Evolutionary conservation across 2,329 filamentous ascomycete genomes (phyloP).

Genomic region (Penicillium sp.): DNA sequence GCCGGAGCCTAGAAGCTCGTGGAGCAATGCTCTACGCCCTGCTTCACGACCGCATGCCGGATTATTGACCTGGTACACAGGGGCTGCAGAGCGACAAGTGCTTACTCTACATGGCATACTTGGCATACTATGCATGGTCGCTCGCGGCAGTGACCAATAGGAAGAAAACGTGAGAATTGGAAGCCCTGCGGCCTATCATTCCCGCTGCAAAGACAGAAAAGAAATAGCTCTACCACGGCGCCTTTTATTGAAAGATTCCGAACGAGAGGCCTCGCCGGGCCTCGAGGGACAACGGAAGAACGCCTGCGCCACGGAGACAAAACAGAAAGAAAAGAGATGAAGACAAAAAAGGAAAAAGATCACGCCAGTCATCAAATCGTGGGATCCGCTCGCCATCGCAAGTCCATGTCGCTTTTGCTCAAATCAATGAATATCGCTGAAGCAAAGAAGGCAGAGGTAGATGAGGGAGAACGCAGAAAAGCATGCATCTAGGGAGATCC

Average conservation of each 20-base stretch:
- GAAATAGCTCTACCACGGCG: slow-evolving; percentile 7
- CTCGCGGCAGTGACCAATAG: no score
- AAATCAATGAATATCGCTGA: slow-evolving; percentile 9
- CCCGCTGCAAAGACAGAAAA: no score
- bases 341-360: slow-evolving; percentile 1
- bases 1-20: no score
- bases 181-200: no score
- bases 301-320: slow-evolving; percentile 3
- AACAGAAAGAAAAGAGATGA: slow-evolving; percentile 1
- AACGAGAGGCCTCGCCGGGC: not conserved
- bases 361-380: slow-evolving; percentile 16
- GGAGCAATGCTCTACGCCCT: no score
- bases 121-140: no score
- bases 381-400: slow-evolving; percentile 7
- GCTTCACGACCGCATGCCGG: no score
- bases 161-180: no score
- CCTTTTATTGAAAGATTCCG: slow-evolving; percentile 8
- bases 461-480: slow-evolving; percentile 1
- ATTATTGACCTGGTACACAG: no score
- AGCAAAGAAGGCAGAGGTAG: slow-evolving; percentile 1
- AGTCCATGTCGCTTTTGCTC: slow-evolving; percentile 10
- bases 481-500: slow-evolving; percentile 32
- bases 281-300: not conserved
- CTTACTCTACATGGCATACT: no score
- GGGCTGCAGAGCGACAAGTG: no score